Percentiles rank a stretch among this genome's conserved stretches.
Conservation (phyloP, 2,329 filamentous ascomycete genomes). For the Coniochaeta hoffmannii region DNA sequence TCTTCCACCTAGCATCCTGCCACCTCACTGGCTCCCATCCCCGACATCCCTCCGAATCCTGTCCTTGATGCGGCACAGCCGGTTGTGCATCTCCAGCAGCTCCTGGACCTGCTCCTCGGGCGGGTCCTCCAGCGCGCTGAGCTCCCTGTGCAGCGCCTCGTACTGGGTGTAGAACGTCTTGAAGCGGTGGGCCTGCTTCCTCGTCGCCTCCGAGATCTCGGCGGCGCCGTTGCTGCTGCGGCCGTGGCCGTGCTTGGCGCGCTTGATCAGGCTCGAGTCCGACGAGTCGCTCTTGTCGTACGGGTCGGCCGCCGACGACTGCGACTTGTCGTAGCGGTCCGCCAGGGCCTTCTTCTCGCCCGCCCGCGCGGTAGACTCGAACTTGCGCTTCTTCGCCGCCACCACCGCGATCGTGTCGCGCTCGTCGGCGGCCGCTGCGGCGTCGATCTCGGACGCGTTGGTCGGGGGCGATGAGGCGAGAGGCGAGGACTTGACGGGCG, state of each 20-base stretch:
- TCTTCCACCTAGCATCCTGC: neutral
- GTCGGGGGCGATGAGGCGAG: slow-evolving; percentile 59
- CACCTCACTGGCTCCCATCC: neutral
- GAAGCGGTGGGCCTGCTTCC: slow-evolving; percentile 48
- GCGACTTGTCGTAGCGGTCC: slow-evolving; percentile 16
- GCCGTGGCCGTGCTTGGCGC: slow-evolving; percentile 20
- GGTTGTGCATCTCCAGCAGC: slow-evolving; percentile 46
- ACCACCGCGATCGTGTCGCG: neutral
- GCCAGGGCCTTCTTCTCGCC: slow-evolving; percentile 6
- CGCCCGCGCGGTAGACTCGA: neutral
- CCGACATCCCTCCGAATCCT: slow-evolving; percentile 23
- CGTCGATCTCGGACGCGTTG: slow-evolving; percentile 55
- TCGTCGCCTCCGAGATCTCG: slow-evolving; percentile 37
- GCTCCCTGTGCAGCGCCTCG: slow-evolving; percentile 47
- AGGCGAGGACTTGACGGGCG: slow-evolving; percentile 56
- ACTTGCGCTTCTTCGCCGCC: slow-evolving; percentile 13
- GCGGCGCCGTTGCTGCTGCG: slow-evolving; percentile 7
- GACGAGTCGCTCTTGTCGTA: slow-evolving; percentile 10
- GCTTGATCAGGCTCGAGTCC: slow-evolving; percentile 20
- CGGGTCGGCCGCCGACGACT: slow-evolving; percentile 10
- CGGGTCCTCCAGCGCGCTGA: slow-evolving; percentile 42
- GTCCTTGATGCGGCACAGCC: slow-evolving; percentile 48
- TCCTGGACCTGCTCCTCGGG: slow-evolving; percentile 41
- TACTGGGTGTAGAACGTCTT: slow-evolving; percentile 50
- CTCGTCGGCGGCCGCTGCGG: slow-evolving; percentile 24